These are phyloP conservation scores for Epichloe scottii DNA, from an alignment of 2,329 filamentous ascomycete species.

Conservation along the genomic window DNA sequence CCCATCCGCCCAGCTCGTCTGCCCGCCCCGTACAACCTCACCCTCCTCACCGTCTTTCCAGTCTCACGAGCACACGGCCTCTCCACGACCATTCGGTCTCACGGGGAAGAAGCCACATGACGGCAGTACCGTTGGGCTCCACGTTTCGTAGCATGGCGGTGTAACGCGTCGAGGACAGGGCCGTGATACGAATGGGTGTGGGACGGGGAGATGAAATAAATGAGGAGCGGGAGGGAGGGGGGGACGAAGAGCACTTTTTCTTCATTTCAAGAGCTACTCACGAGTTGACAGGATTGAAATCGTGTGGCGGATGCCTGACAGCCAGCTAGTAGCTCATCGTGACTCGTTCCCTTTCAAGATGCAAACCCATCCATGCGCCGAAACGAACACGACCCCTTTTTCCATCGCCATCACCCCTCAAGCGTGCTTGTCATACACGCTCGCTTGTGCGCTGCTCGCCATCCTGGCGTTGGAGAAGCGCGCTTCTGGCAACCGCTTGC, in stretches of 20 bases:
- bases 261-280: no score
- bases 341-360: no score
- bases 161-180: background rate
- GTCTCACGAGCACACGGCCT: background rate
- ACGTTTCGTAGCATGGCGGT: background rate
- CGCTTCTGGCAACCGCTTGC: slow-evolving; percentile 62
- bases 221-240: no score
- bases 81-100: background rate
- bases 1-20: no score
- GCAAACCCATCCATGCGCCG: background rate
- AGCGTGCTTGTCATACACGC: slow-evolving; percentile 35
- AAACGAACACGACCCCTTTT: background rate
- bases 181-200: background rate
- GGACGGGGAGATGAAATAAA: background rate
- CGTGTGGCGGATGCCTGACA: no score
- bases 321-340: no score
- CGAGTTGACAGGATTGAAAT: no score
- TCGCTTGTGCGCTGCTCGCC: slow-evolving; percentile 48
- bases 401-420: background rate
- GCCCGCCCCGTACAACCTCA: no score
- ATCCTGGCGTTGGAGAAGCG: slow-evolving; percentile 54
- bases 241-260: no score
- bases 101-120: background rate
- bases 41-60: background rate
- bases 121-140: background rate